These are phyloP conservation scores for Nymphaea colorata DNA, from an alignment of 164 flowering plant species.

Conservation along the genomic window DNA sequence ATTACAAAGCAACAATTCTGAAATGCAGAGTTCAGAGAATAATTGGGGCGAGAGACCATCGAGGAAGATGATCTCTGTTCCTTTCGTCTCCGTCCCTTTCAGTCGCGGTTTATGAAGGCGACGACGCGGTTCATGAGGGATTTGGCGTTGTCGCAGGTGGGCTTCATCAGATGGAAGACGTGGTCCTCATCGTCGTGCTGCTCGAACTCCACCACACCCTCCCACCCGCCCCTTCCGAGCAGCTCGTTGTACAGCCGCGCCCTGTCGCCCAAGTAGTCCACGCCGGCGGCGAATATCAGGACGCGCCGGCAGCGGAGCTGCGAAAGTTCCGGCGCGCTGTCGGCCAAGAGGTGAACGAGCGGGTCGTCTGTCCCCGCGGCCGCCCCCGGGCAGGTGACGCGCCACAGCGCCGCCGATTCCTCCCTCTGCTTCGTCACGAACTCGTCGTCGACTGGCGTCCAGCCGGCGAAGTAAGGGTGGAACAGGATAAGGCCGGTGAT, in stretches of 20 bases:
- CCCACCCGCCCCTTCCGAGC: conserved; percentile 6
- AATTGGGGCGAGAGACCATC: background rate
- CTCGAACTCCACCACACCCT: conserved; percentile 7
- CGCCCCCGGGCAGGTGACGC: conserved; percentile 7
- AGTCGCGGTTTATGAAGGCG: conserved; percentile 1
- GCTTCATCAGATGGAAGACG: conserved; percentile 6
- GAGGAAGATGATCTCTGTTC: too few relatives aligned
- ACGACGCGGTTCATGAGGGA: conserved; percentile 2
- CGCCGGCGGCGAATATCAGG: conserved; percentile 8
- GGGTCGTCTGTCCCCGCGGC: conserved; percentile 21
- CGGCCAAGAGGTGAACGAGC: conserved; percentile 14
- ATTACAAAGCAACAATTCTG: too few relatives aligned
- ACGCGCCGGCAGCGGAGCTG: conserved; percentile 3
- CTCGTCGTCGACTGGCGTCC: background rate
- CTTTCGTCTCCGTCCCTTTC: background rate
- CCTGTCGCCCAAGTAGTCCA: conserved; percentile 3
- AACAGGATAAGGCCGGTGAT: background rate
- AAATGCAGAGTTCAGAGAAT: background rate
- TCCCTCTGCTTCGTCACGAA: background rate
- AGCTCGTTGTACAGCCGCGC: conserved; percentile 3
- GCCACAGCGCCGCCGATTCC: background rate
- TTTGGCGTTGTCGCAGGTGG: background rate
- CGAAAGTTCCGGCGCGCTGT: conserved; percentile 10
- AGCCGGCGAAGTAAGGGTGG: conserved; percentile 4
- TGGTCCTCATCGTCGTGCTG: conserved; percentile 9